Conservation (phyloP, 805 yeast genomes). For the Suhomyces faveliae region DNA sequence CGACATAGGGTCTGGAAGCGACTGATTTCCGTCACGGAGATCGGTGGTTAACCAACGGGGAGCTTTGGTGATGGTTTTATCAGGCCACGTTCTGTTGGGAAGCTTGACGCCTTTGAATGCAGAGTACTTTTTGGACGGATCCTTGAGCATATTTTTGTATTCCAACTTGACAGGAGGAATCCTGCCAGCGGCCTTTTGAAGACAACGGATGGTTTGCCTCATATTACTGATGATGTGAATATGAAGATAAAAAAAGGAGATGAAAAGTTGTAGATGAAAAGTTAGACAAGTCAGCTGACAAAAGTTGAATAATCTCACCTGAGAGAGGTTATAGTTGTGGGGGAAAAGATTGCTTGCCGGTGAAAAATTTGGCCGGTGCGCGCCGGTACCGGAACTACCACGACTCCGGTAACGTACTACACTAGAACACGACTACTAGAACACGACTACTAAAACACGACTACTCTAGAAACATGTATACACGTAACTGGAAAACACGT, state of each 20-base stretch:
- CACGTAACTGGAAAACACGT: no score
- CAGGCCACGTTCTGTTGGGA: slow-evolving; percentile 71
- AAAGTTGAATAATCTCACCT: background rate
- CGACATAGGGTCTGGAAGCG: slow-evolving; percentile 81
- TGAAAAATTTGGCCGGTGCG: background rate
- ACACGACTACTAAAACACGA: no score
- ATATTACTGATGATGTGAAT: slow-evolving; percentile 24
- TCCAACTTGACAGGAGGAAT: slow-evolving; percentile 17
- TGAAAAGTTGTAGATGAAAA: background rate
- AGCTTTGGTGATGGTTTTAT: slow-evolving; percentile 60
- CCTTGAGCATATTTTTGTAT: slow-evolving; percentile 55
- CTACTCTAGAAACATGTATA: no score
- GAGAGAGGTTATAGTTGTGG: background rate
- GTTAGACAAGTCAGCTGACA: background rate
- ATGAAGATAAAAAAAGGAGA: background rate
- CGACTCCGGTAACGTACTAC: no score
- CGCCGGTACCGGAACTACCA: background rate
- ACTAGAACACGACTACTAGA: no score
- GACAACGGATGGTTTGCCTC: slow-evolving; percentile 21
- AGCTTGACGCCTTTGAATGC: slow-evolving; percentile 55
- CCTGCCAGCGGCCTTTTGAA: slow-evolving; percentile 25
- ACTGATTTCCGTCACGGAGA: slow-evolving; percentile 78
- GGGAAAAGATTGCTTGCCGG: no score
- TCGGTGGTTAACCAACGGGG: slow-evolving; percentile 83
- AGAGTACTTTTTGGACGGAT: slow-evolving; percentile 63